phyloP scores from a whole-genome alignment of 139 green algal species.

The Chlorella sp. region DNA sequence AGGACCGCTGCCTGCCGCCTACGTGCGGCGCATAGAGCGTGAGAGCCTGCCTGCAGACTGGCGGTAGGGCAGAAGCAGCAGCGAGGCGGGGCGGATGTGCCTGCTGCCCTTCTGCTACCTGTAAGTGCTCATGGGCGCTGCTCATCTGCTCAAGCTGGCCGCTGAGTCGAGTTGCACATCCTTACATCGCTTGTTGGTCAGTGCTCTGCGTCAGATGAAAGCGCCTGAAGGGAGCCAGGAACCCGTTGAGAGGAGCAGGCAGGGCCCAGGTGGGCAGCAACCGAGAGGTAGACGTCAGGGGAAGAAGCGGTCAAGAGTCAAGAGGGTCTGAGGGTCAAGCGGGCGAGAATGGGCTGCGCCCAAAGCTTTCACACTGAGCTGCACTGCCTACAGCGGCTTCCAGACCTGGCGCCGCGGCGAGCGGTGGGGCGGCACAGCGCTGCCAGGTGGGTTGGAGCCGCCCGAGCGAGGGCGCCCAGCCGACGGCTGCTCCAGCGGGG shows the following conservation, averaged over 20 bases:
- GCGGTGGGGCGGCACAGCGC: not conserved
- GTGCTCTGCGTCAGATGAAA: too few species aligned
- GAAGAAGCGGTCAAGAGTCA: not conserved
- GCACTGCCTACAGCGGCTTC: conserved; percentile 30
- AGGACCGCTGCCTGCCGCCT: not conserved
- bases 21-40: not conserved
- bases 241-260: too few species aligned
- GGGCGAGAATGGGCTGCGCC: not conserved
- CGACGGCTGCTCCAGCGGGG: too few species aligned
- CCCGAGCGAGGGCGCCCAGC: too few species aligned
- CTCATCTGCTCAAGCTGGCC: too few species aligned
- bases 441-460: too few species aligned
- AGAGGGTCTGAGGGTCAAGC: not conserved
- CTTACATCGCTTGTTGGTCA: too few species aligned
- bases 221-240: too few species aligned
- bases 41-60: not conserved
- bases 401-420: conserved; percentile 3
- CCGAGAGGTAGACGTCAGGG: not conserved
- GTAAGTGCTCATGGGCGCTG: too few species aligned
- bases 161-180: too few species aligned
- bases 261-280: not conserved
- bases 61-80: not conserved
- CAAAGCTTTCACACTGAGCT: not conserved
- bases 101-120: too few species aligned
- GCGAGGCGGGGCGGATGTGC: too few species aligned